phyloP scores from a whole-genome alignment of 2,329 filamentous ascomycete species.

The Sporothrix globosa region DNA sequence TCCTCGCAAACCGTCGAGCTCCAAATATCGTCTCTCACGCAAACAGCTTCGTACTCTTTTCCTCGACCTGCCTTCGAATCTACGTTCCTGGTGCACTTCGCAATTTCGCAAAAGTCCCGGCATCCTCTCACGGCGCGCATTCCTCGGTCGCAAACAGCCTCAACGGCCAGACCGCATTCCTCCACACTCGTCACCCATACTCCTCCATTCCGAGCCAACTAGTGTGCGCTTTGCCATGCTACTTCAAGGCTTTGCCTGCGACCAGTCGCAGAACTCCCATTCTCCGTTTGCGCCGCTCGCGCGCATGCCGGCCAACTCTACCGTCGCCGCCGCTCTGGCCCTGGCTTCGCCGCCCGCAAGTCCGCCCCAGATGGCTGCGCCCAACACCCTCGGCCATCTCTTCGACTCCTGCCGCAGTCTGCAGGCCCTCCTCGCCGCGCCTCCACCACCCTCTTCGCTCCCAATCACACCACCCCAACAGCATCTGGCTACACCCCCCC shows the following conservation, averaged over 20 bases:
- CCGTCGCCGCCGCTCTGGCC: constrained; percentile 38
- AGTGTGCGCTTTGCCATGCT: constrained; percentile 32
- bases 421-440: constrained; percentile 59
- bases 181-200: not conserved
- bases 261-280: constrained; percentile 32
- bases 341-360: constrained; percentile 64
- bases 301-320: constrained; percentile 21
- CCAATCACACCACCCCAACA: constrained; percentile 50
- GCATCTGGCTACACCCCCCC: constrained; percentile 58
- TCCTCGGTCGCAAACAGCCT: constrained; percentile 24
- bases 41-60: not conserved
- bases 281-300: constrained; percentile 24
- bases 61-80: not conserved
- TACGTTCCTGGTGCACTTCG: constrained; percentile 2
- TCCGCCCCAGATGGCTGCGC: constrained; percentile 52
- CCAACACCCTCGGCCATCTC: constrained; percentile 57
- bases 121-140: constrained; percentile 10
- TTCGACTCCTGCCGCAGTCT: constrained; percentile 64
- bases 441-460: constrained; percentile 29
- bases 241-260: constrained; percentile 35
- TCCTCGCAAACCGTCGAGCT: constrained; percentile 1
- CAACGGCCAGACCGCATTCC: constrained; percentile 26
- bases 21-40: not conserved
- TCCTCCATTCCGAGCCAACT: constrained; percentile 17
- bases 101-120: constrained; percentile 5